Evolutionary conservation across 208 protist genomes (phyloP), one percentile per base, ranked within the genome.

Genomic region (Leishmania mexicana): DNA sequence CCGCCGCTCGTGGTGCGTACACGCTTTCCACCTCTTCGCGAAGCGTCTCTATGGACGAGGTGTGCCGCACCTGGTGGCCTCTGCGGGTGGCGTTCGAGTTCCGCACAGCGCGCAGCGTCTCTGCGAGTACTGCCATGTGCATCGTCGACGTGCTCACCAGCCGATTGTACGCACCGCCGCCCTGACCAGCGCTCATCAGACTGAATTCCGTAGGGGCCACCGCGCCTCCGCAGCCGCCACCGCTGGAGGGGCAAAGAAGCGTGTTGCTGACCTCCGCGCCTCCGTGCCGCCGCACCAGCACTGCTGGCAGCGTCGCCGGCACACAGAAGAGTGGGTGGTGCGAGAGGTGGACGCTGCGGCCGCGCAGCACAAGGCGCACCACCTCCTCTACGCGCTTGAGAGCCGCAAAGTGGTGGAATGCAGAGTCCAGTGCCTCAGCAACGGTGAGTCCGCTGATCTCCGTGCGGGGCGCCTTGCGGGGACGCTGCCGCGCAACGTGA

Each of bases 71-170:
- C 13, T 51, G 68, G 3, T 2, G 58, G 42, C 28, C 38, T 31
- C 76, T 51, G 5, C 8, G n/a, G 15, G 13, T 49, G 8, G 54
- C 76, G 38, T 75, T 77, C 17, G 60, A 53, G 17, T 73, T 57
- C 13, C 81, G 78, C 53, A 85, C 71, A 2, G 67, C 68, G 17
- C 83, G 70, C 77, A 88, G 81, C 51, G 84, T 75, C 58, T 81
- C 78, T n/a, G 67, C 82, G 35, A 89, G 80, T 1, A 40, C 73
- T 19, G 74, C 82, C 67, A 87, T 83, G 78, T 89, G 86, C 76
- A 81, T 47, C 21, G 62, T 73, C 40, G 76, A 78, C n/a, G 49
- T 2, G 8, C 42, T 83, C 72, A 85, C 24, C 54, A 81, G 68
- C 21, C 79, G 86, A 70, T 87, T 89, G 83, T 89, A 89, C 62